These are phyloP conservation scores for Phytophthora agathidicida DNA, from an alignment of 352 stramenopile species.

Conservation along the genomic window DNA sequence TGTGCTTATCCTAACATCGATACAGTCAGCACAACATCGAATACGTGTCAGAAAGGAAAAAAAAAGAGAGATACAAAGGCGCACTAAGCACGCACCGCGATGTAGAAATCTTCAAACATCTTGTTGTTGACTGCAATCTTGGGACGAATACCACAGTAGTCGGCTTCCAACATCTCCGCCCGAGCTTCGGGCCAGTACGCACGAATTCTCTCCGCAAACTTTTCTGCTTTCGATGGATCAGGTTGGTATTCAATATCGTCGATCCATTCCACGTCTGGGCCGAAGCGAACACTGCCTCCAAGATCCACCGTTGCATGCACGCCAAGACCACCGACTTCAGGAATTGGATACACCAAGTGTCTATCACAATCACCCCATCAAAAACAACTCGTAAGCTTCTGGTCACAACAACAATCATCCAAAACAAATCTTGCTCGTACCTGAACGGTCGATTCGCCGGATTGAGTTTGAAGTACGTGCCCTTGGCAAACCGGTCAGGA, in stretches of 20 bases:
- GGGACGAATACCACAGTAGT: constrained; percentile 97
- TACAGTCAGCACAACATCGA: neutral
- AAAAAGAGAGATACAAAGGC: neutral
- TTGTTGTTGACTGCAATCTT: constrained; percentile 87
- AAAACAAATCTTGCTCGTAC: constrained; percentile 23
- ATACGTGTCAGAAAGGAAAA: neutral
- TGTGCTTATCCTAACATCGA: constrained; percentile 43
- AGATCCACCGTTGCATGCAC: constrained; percentile 97
- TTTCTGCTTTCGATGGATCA: constrained; percentile 56
- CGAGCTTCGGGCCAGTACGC: constrained; percentile 93
- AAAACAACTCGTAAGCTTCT: neutral
- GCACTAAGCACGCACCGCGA: constrained; percentile 58
- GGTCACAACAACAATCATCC: neutral
- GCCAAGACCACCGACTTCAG: constrained; percentile 93
- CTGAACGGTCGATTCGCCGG: constrained; percentile 60
- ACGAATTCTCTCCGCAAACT: constrained; percentile 76
- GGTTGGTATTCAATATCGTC: constrained; percentile 87
- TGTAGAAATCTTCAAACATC: constrained; percentile 91
- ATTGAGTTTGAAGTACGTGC: constrained; percentile 95
- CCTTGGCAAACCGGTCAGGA: constrained; percentile 91
- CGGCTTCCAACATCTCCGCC: constrained; percentile 80
- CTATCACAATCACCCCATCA: too few species aligned
- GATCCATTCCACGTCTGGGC: constrained; percentile 97
- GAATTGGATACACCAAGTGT: constrained; percentile 96
- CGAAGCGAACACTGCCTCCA: constrained; percentile 93